Base-by-base conservation (phyloP, 176 grass and related monocot genomes). In the Calamus simplicifolius region DNA sequence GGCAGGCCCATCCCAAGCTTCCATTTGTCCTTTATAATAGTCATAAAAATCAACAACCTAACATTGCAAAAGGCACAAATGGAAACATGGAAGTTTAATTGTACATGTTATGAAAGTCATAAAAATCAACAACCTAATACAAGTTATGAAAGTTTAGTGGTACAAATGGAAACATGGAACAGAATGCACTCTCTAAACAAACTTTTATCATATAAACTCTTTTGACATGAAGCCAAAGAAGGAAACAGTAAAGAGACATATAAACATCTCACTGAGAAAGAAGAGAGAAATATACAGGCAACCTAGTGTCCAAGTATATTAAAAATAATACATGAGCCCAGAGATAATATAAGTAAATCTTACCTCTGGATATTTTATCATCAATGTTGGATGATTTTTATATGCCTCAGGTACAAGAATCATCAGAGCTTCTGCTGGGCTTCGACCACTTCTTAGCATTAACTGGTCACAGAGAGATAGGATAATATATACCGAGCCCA, bases 21-120 rank as follows among this genome's bases (percentile, higher is more conserved):
- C 94, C 94, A 98, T 98, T 83, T 98, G 94, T 67, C 94, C 94
- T 75, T 98, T 98, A 73, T 98, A 93, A 72, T 92, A 98, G 43
- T 98, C 88, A 74, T 98, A 98, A 64, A 98, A 98, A 76, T 93
- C 85, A 83, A 86, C 70, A 58, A 85, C 88, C 94, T 98, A 75
- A 79, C 59, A 75, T 43, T 13, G 35, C 25, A 82, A 27, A 69
- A 16, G 31, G 49, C 8, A 26, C 4, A 50, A 50, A 43, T 8
- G 12, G 12, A 43, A 2, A 43, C 35, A 13, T 43, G 35, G 8
- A 43, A 43, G 35, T 43, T 43, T 43, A 43, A 43, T 23, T 23
- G 21, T 23, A 1, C 21, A 23, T 23, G 21, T 23, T 23, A 23
- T 23, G 21, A 23, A 23, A 23, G 21, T 23, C 21, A 23, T 23